Evolutionary conservation across 257 asterid genomes (phyloP).

Genomic region (Phtheirospermum japonicum): DNA sequence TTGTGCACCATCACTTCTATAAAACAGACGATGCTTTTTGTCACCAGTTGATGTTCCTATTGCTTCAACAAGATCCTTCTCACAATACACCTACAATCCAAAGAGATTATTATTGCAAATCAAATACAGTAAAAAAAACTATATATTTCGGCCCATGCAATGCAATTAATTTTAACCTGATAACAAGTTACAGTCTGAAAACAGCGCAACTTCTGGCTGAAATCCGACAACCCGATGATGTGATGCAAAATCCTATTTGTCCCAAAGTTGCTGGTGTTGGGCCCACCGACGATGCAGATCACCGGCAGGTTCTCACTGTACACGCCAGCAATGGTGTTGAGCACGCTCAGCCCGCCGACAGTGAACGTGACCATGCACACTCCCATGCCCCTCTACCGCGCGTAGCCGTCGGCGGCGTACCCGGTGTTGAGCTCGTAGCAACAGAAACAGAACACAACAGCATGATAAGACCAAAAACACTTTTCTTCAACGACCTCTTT

Average conservation of each 20-base stretch:
- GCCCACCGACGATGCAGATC: conserved; percentile 86
- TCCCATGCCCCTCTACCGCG: conserved; percentile 69
- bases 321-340: conserved; percentile 87
- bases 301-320: conserved; percentile 83
- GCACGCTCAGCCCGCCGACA: conserved; percentile 79
- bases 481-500: no score
- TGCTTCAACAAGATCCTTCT: no score
- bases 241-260: conserved; percentile 82
- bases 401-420: conserved; percentile 90
- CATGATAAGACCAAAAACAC: no score
- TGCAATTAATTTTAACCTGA: no score
- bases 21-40: conserved; percentile 46
- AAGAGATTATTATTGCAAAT: no score
- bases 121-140: no score
- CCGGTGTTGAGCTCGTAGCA: no score
- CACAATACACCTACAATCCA: no score
- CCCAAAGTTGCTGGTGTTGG: conserved; percentile 79
- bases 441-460: no score
- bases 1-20: conserved; percentile 54
- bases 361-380: conserved; percentile 92
- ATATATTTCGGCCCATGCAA: no score
- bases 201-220: conserved; percentile 74
- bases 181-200: no score
- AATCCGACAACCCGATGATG: conserved; percentile 84
- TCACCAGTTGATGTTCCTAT: conserved; percentile 38